Percentiles rank a stretch among this genome's conserved stretches.
phyloP scores from a whole-genome alignment of 345 rosid species.

The Nasturtium officinale region DNA sequence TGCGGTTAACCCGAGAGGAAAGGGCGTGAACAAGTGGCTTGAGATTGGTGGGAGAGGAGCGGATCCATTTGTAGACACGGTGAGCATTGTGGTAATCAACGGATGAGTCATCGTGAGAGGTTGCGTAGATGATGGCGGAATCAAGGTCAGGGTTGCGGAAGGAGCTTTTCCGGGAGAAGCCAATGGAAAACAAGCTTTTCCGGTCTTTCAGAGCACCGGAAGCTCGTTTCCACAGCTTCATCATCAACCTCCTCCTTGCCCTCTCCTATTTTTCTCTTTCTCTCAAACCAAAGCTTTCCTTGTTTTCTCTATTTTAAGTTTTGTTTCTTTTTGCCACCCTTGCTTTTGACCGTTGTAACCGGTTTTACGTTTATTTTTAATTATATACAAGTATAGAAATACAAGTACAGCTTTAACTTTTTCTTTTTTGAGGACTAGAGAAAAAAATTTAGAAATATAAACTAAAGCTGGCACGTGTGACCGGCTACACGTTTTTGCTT shows the following conservation, averaged over 20 bases:
- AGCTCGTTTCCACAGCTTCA: constrained; percentile 73
- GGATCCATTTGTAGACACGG: constrained; percentile 65
- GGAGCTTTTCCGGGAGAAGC: constrained; percentile 44
- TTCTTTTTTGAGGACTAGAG: too few species aligned
- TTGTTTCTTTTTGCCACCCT: constrained; percentile 19
- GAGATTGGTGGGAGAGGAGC: constrained; percentile 61
- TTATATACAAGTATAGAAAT: constrained; percentile 24
- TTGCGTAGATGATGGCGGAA: constrained; percentile 71
- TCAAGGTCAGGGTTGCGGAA: constrained; percentile 61
- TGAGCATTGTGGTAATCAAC: constrained; percentile 68
- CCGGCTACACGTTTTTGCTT: constrained; percentile 27
- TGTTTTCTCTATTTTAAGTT: constrained; percentile 36
- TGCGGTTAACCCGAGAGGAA: constrained; percentile 57
- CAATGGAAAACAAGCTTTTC: constrained; percentile 56
- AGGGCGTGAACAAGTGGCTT: constrained; percentile 57
- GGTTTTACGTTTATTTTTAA: constrained; percentile 32
- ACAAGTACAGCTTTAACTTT: too few species aligned
- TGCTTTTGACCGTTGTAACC: constrained; percentile 37
- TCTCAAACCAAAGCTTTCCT: constrained; percentile 15
- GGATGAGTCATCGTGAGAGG: constrained; percentile 64
- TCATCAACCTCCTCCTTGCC: constrained; percentile 37
- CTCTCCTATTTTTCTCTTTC: background rate
- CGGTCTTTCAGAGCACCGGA: constrained; percentile 78
- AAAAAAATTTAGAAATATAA: too few species aligned
- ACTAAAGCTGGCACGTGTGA: constrained; percentile 24